A percentile compares a stretch with the other conserved stretches of the same genome.
These are phyloP conservation scores for Rhizopogon salebrosus DNA, from an alignment of 768 basidiomycete species.

Conservation along the genomic window DNA sequence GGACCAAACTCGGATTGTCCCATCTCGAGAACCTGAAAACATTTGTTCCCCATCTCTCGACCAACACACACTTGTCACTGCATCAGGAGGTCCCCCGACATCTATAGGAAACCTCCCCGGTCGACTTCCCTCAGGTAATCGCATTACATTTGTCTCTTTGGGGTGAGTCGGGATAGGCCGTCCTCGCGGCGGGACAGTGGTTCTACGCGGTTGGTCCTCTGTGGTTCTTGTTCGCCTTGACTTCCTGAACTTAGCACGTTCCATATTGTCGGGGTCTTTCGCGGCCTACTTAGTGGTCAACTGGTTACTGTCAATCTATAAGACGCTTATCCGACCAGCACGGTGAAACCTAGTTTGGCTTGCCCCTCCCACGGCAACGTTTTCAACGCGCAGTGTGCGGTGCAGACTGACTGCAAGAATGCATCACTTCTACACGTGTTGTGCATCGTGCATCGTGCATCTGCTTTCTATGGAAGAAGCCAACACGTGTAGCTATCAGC, in stretches of 20 bases:
- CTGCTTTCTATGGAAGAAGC: too few species aligned
- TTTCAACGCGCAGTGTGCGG: not conserved
- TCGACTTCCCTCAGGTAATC: constrained; percentile 96
- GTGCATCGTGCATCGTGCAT: not conserved
- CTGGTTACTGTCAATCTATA: not conserved
- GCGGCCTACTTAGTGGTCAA: not conserved
- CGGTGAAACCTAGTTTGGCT: not conserved
- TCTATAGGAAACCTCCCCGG: constrained; percentile 88
- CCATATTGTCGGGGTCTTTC: constrained; percentile 1
- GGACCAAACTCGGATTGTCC: constrained; percentile 27
- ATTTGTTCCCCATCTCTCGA: constrained; percentile 12
- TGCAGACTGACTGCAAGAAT: not conserved
- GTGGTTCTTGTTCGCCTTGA: not conserved
- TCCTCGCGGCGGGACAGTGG: not conserved
- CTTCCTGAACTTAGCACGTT: not conserved
- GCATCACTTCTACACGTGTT: not conserved
- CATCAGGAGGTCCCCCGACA: constrained; percentile 22
- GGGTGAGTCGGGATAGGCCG: not conserved
- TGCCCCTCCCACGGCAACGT: not conserved
- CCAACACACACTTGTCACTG: constrained; percentile 1
- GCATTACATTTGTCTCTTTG: constrained; percentile 1
- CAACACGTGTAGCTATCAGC: too few species aligned
- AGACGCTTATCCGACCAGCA: not conserved
- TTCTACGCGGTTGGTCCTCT: not conserved
- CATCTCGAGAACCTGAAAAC: constrained; percentile 28